Conservation (phyloP, 1,139 yeast genomes). For the Yamadazyma friedrichii region DNA sequence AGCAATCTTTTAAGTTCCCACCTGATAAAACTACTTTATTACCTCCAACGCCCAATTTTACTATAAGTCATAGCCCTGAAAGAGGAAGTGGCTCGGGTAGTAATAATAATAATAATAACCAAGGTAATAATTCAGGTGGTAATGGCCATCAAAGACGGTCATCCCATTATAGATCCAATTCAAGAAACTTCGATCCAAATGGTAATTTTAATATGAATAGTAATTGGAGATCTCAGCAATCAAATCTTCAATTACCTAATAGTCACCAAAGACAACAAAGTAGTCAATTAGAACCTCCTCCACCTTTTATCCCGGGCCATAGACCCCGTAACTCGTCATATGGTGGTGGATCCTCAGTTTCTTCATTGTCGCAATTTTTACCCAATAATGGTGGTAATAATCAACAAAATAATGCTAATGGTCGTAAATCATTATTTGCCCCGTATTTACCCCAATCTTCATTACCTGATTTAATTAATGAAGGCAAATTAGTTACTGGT, state of each 20-base stretch:
- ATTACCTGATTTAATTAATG: slow-evolving; percentile 82
- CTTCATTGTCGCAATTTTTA: slow-evolving; percentile 50
- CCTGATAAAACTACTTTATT: slow-evolving; percentile 32
- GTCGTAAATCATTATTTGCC: slow-evolving; percentile 87
- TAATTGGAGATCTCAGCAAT: slow-evolving; percentile 60
- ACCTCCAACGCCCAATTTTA: slow-evolving; percentile 49
- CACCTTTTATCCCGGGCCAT: slow-evolving; percentile 74
- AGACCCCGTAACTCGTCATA: slow-evolving; percentile 67
- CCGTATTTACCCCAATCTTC: slow-evolving; percentile 95
- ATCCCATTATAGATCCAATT: slow-evolving; percentile 55
- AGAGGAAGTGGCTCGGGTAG: slow-evolving; percentile 13
- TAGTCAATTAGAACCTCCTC: slow-evolving; percentile 47
- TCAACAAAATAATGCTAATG: slow-evolving; percentile 24
- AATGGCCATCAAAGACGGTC: slow-evolving; percentile 40
- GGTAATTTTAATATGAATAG: slow-evolving; percentile 46
- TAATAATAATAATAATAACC: not conserved
- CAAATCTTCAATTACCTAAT: slow-evolving; percentile 3
- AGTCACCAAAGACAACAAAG: slow-evolving; percentile 24
- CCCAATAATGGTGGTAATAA: slow-evolving; percentile 21
- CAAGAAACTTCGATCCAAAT: slow-evolving; percentile 55
- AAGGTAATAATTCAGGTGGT: not conserved
- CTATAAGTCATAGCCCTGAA: slow-evolving; percentile 41
- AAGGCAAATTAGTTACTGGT: slow-evolving; percentile 92
- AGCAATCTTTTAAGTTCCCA: slow-evolving; percentile 46
- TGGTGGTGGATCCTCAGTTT: slow-evolving; percentile 58